phyloP scores from a whole-genome alignment of 2,329 filamentous ascomycete genomes.

The Sporothrix schenckii region DNA sequence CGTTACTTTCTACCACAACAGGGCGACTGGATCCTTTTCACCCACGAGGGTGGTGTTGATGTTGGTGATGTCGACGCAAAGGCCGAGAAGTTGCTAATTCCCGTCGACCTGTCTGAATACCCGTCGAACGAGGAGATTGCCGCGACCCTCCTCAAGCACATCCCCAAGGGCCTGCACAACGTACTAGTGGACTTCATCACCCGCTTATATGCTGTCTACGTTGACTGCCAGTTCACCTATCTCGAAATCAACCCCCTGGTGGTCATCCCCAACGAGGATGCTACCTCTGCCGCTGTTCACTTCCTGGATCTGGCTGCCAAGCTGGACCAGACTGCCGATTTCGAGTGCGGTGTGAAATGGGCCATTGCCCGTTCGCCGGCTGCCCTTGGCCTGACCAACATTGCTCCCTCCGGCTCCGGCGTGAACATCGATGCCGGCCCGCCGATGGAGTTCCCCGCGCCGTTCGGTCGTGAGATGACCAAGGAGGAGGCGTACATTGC shows the following conservation, averaged over 20 bases:
- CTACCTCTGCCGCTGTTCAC: conserved; percentile 90
- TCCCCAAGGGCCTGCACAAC: conserved; percentile 93
- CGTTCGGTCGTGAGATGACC: conserved; percentile 96
- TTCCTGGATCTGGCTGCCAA: conserved; percentile 99
- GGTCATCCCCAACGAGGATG: conserved; percentile 90
- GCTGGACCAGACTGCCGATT: conserved; percentile 98
- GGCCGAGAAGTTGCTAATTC: conserved; percentile 97
- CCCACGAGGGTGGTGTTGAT: conserved; percentile 98
- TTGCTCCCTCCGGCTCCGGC: conserved; percentile 60
- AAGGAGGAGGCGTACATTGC: conserved; percentile 99
- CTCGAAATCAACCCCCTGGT: conserved; percentile 99
- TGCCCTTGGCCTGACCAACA: conserved; percentile 78
- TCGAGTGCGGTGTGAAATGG: conserved; percentile 99
- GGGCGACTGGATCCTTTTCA: conserved; percentile 99
- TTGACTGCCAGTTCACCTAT: conserved; percentile 99
- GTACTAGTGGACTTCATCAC: conserved; percentile 99
- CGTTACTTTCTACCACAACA: conserved; percentile 46
- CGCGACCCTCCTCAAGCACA: conserved; percentile 80
- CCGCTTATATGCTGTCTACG: conserved; percentile 96
- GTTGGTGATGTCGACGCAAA: conserved; percentile 99
- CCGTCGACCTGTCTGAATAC: conserved; percentile 91
- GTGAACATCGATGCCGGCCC: conserved; percentile 94
- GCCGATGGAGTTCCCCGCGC: conserved; percentile 98
- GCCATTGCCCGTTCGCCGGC: conserved; percentile 89
- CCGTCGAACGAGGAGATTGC: conserved; percentile 96